Conservation (phyloP, 352 stramenopile species). For the Phytophthora meadii region DNA sequence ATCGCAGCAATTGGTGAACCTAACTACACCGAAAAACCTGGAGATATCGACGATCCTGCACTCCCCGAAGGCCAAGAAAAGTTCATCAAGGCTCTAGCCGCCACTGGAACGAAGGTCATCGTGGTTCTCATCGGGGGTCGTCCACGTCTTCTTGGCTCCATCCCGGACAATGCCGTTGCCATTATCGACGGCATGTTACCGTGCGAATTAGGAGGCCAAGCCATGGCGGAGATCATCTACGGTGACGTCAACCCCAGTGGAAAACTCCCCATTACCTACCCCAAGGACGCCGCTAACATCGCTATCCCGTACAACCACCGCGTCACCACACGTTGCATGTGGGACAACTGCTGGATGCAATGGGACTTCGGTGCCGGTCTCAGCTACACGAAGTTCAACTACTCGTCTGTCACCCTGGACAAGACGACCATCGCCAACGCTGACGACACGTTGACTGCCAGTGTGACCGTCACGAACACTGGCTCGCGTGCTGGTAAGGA, state of each 20-base stretch:
- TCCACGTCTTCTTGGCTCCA: slow-evolving; percentile 68
- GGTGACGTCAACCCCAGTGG: slow-evolving; percentile 83
- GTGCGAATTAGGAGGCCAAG: slow-evolving; percentile 76
- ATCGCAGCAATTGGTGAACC: slow-evolving; percentile 77
- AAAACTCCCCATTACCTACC: slow-evolving; percentile 83
- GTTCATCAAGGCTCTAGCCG: slow-evolving; percentile 67
- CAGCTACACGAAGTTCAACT: slow-evolving; percentile 79
- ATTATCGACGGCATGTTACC: slow-evolving; percentile 80
- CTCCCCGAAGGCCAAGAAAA: slow-evolving; percentile 66
- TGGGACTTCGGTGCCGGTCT: slow-evolving; percentile 74
- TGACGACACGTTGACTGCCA: slow-evolving; percentile 42
- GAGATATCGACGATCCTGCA: slow-evolving; percentile 75
- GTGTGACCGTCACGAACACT: slow-evolving; percentile 73
- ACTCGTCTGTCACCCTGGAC: slow-evolving; percentile 53
- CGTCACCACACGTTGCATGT: slow-evolving; percentile 52
- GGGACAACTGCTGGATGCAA: slow-evolving; percentile 58
- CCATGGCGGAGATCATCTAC: slow-evolving; percentile 84
- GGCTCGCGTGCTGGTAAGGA: slow-evolving; percentile 67
- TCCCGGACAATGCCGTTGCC: slow-evolving; percentile 58
- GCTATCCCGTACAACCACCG: slow-evolving; percentile 79
- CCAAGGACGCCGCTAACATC: slow-evolving; percentile 58
- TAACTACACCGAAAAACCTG: slow-evolving; percentile 82
- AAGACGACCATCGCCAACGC: slow-evolving; percentile 30
- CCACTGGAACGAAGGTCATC: slow-evolving; percentile 74
- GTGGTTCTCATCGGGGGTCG: slow-evolving; percentile 78